Base-by-base conservation (phyloP, 345 rosid species). In the Camelina hispida region DNA sequence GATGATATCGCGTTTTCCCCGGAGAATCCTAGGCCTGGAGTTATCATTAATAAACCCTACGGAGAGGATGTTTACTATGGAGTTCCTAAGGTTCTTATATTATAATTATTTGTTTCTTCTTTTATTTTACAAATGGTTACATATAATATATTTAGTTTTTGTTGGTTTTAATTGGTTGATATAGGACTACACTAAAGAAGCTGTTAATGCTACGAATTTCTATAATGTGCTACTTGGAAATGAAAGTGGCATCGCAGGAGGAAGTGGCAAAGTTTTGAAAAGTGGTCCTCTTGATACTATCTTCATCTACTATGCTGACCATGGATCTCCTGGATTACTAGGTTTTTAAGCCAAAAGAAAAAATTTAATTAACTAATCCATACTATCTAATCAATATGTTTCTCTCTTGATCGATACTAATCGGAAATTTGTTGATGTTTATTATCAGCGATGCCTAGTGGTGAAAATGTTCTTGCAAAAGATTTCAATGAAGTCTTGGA, bases 251-350 rank as follows among this genome's bases (percentile, higher is more conserved):
- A 62, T 87, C 20, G 68, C 67, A 0, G 97, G 92, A 17, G 92
- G 97, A 18, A 88, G 84, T 48, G 92, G 94, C 23, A 91, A 86
- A 64, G 91, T 87, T 38, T 22, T 88, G 12, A 71, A 82, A 6
- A 87, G 86, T 57, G 88, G 86, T 16, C 92, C 91, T 8, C 65
- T 81, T 12, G 92, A 85, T 62, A 65, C 44, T 25, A 55, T 89
- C 40, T 91, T 89, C 80, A 74, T 89, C 47, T 91, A 72, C 67
- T 91, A 88, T 46, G 14, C 88, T 47, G 97, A 89, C 38, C 91
- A 88, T 76, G 97, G 97, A 14, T 7, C 73, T 66, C 60, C 90
- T n/a, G 92, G 91, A 1, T 0, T 68, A 4, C 40, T 87, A 37
- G 69, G 91, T 83, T 54, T 53, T 56, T 42, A 28, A 2, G 2